phyloP scores from a whole-genome alignment of 1,284 basidiomycete species.

The Hypsizygus ulmarius region DNA sequence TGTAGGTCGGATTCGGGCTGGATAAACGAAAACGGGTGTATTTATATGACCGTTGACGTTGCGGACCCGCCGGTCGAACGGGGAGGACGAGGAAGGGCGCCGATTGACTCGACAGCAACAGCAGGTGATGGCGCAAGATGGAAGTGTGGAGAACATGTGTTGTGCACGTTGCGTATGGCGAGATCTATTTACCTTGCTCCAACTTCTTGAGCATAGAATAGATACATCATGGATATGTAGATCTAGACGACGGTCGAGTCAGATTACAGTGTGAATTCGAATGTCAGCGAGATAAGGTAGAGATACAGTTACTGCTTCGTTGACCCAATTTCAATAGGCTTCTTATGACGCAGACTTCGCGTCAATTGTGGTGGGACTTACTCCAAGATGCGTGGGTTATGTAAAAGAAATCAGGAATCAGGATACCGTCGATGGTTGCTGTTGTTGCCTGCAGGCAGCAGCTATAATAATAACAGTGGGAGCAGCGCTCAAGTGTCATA shows the following conservation, averaged over 20 bases:
- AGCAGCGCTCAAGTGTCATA: neutral
- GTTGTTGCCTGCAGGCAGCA: slow-evolving; percentile 16
- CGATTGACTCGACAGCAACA: too few species aligned
- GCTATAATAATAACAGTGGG: too few species aligned
- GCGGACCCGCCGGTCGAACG: too few species aligned
- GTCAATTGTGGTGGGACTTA: neutral
- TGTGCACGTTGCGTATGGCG: neutral
- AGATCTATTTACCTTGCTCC: neutral
- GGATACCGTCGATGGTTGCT: slow-evolving; percentile 11
- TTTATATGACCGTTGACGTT: too few species aligned
- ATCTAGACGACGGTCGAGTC: neutral
- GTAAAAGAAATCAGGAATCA: neutral
- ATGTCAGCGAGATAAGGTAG: neutral
- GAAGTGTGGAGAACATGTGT: neutral
- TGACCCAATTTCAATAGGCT: neutral
- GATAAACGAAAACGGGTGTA: too few species aligned
- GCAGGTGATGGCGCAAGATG: neutral
- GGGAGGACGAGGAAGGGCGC: too few species aligned
- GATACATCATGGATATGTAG: neutral
- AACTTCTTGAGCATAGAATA: neutral
- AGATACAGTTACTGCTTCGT: neutral
- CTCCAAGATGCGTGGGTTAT: neutral
- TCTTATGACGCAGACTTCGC: neutral
- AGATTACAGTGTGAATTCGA: neutral
- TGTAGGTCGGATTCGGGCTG: too few species aligned